Conservation (phyloP, 2,329 filamentous ascomycete genomes). For the Ceratocystis alfenasii region DNA sequence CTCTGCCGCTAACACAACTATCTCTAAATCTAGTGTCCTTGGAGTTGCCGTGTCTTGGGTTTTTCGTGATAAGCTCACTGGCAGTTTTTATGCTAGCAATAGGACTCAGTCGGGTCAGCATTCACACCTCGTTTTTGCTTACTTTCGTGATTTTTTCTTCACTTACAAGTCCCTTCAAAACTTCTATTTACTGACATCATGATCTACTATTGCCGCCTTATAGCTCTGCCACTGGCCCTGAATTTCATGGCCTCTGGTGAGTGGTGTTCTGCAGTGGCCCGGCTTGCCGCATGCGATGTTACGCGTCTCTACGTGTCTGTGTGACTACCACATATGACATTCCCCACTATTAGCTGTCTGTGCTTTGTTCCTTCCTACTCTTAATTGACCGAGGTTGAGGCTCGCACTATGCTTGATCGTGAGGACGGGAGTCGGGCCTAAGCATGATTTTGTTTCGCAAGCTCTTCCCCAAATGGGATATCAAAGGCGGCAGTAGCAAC, state of each 20-base stretch:
- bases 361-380: constrained; percentile 6
- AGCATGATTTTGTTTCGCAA: constrained; percentile 24
- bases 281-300: constrained; percentile 17
- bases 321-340: neutral
- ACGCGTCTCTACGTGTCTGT: constrained; percentile 1
- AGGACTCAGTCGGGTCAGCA: constrained; percentile 71
- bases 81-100: constrained; percentile 62
- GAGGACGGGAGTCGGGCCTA: neutral
- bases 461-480: constrained; percentile 31
- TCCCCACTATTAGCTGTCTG: neutral
- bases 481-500: constrained; percentile 56
- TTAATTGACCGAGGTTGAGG: constrained; percentile 14
- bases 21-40: constrained; percentile 39
- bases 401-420: neutral
- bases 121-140: constrained; percentile 18
- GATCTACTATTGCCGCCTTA: constrained; percentile 22
- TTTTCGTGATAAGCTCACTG: constrained; percentile 52
- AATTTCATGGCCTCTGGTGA: constrained; percentile 90
- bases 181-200: constrained; percentile 5
- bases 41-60: constrained; percentile 49
- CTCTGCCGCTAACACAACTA: neutral
- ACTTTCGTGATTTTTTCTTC: constrained; percentile 22
- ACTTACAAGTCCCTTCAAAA: neutral
- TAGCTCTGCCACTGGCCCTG: constrained; percentile 67
- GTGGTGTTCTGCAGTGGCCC: constrained; percentile 37